These are phyloP conservation scores for Zychaea mexicana DNA, from an alignment of 371 early-diverging fungal species.

Conservation along the genomic window DNA sequence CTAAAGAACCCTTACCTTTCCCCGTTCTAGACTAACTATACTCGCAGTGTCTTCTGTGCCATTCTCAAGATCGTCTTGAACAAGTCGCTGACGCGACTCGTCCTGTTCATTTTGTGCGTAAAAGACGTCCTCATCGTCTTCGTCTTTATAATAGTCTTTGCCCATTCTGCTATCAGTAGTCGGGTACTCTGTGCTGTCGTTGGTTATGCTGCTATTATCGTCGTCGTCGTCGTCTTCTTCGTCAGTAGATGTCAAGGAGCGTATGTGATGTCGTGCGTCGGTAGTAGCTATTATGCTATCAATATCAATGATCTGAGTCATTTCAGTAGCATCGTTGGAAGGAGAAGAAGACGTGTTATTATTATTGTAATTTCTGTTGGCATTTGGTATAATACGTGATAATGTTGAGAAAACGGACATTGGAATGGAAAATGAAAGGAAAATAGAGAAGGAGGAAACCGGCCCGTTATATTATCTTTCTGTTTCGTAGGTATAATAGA, in stretches of 20 bases:
- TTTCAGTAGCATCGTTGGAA: slow-evolving; percentile 34
- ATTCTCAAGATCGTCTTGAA: slow-evolving; percentile 16
- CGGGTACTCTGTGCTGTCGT: slow-evolving; percentile 15
- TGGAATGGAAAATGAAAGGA: background rate
- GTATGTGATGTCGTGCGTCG: slow-evolving; percentile 31
- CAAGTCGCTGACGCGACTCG: slow-evolving; percentile 16
- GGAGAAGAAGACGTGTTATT: background rate
- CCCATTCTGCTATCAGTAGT: slow-evolving; percentile 6
- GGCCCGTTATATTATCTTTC: background rate
- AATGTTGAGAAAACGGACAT: slow-evolving; percentile 2
- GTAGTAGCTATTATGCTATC: slow-evolving; percentile 27
- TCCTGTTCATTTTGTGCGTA: slow-evolving; percentile 14
- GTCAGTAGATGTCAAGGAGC: slow-evolving; percentile 10
- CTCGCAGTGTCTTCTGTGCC: background rate
- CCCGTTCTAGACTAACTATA: slow-evolving; percentile 6
- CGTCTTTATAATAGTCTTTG: slow-evolving; percentile 13
- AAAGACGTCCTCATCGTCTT: background rate
- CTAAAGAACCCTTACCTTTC: slow-evolving; percentile 4
- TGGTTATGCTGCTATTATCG: slow-evolving; percentile 15
- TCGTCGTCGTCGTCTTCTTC: slow-evolving; percentile 30
- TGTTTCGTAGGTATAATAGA: background rate
- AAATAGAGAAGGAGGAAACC: background rate
- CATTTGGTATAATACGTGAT: background rate
- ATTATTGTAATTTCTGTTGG: background rate
- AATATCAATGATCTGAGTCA: slow-evolving; percentile 33